Conservation (phyloP, 306 rosid species). For the Citrullus mucosospermus region DNA sequence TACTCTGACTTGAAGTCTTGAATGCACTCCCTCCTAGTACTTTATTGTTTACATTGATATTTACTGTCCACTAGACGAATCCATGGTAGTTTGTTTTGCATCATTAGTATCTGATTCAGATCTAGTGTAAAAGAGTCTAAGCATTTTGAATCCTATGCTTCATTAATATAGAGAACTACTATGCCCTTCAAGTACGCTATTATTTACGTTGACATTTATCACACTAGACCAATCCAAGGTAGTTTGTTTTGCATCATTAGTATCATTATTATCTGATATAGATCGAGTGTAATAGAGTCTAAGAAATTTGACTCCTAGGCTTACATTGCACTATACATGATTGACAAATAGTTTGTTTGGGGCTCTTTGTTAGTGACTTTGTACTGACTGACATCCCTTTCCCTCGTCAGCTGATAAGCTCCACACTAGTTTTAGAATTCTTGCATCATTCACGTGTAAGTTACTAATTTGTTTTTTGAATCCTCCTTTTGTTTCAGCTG, state of each 20-base stretch:
- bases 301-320: neutral
- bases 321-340: neutral
- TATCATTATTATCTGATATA: neutral
- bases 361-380: neutral
- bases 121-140: neutral
- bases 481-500: constrained; percentile 20
- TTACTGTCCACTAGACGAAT: neutral
- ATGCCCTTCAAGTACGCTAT: neutral
- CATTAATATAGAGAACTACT: neutral
- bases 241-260: neutral
- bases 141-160: neutral
- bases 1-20: neutral
- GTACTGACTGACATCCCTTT: neutral
- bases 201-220: neutral
- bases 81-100: neutral
- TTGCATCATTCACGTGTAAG: neutral
- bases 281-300: neutral
- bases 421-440: neutral
- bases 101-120: neutral
- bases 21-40: neutral
- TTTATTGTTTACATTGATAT: neutral
- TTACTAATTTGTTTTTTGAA: neutral
- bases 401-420: neutral
- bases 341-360: neutral
- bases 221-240: neutral